Conservation (phyloP, 2,329 filamentous ascomycete species). For the Chrysoporthe austroafricana region DNA sequence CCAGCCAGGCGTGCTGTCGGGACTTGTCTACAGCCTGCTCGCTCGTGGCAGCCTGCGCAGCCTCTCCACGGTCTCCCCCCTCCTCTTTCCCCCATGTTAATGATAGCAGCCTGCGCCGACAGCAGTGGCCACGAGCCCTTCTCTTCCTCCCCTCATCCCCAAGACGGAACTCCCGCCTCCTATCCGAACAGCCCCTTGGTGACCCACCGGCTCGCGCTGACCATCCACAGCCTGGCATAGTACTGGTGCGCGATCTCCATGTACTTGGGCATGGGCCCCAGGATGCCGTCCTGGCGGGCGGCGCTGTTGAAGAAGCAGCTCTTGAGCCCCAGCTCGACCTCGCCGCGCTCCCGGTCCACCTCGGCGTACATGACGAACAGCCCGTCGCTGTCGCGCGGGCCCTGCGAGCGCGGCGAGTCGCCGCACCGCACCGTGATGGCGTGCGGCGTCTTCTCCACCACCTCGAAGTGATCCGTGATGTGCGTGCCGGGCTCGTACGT, state of each 20-base stretch:
- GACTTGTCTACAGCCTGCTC: no score
- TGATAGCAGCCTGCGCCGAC: not conserved
- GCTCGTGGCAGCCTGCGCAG: no score
- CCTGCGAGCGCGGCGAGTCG: conserved; percentile 62
- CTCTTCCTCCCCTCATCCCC: not conserved
- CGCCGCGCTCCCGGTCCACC: conserved; percentile 60
- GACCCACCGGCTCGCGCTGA: conserved; percentile 44
- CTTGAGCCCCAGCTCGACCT: conserved; percentile 68
- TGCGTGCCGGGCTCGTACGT: conserved; percentile 65
- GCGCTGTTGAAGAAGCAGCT: conserved; percentile 61
- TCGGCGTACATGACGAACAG: conserved; percentile 67
- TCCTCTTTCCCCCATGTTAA: no score
- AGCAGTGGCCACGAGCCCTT: not conserved
- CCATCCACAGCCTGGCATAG: conserved; percentile 47
- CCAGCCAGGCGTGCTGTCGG: no score
- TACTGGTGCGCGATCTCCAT: conserved; percentile 42
- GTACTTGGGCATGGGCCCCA: conserved; percentile 42
- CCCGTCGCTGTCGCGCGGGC: conserved; percentile 63
- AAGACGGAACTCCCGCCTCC: not conserved
- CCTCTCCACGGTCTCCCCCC: no score
- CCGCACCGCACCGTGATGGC: conserved; percentile 68
- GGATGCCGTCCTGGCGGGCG: conserved; percentile 40
- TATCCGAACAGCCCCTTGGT: conserved; percentile 25
- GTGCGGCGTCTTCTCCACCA: conserved; percentile 64
- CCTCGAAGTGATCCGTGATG: conserved; percentile 74